phyloP scores from a whole-genome alignment of 2,329 filamentous ascomycete genomes.

The Talaromyces sp. region DNA sequence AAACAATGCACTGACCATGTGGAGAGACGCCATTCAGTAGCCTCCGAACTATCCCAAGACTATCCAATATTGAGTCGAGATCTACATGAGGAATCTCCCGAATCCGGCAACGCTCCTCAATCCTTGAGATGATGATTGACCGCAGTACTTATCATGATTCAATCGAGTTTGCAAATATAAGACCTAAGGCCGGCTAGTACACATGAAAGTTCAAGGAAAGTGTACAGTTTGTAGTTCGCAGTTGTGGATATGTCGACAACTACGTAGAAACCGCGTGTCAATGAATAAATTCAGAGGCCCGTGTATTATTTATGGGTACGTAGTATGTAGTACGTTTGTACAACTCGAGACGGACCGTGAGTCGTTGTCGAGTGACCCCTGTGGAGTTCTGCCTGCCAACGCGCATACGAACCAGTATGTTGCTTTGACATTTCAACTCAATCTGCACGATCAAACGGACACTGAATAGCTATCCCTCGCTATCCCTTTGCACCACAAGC shows the following conservation, averaged over 20 bases:
- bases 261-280: not conserved
- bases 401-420: not conserved
- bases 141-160: not conserved
- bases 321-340: too few species aligned
- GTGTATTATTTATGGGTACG: too few species aligned
- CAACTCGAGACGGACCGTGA: not conserved
- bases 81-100: constrained; percentile 1
- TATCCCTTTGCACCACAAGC: not conserved
- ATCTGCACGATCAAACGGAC: not conserved
- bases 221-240: not conserved
- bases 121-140: constrained; percentile 1
- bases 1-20: constrained; percentile 4
- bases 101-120: not conserved
- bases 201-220: not conserved
- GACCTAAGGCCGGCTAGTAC: not conserved
- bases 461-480: not conserved
- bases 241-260: not conserved
- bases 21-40: not conserved
- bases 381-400: not conserved
- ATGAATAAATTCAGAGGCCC: too few species aligned
- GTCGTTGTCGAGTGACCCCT: not conserved
- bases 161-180: not conserved
- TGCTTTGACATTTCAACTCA: not conserved
- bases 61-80: constrained; percentile 9
- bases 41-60: not conserved